phyloP scores from a whole-genome alignment of 129 eudicot genomes.

The Ambrosia artemisiifolia region DNA sequence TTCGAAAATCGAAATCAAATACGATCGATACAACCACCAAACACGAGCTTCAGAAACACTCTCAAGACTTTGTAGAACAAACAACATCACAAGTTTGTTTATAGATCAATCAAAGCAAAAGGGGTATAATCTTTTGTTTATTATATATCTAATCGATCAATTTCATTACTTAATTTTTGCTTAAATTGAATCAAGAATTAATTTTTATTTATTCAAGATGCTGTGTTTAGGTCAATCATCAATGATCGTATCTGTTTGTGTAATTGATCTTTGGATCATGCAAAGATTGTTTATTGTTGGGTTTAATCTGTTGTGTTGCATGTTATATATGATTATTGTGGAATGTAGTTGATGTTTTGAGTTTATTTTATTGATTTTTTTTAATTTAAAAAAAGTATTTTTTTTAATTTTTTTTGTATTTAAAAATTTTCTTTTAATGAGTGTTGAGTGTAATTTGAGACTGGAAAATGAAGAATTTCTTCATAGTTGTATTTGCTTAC shows the following conservation, averaged over 20 bases:
- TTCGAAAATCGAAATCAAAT: slow-evolving; percentile 2
- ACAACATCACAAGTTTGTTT: slow-evolving; percentile 4
- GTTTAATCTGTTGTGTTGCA: slow-evolving; percentile 16
- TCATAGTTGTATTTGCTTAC: neutral
- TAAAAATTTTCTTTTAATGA: neutral
- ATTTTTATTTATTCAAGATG: neutral
- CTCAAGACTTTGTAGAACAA: neutral
- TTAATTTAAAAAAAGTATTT: too few species aligned
- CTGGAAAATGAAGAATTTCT: neutral
- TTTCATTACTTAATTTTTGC: slow-evolving; percentile 7
- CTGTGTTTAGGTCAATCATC: slow-evolving; percentile 3
- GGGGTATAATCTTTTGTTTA: slow-evolving; percentile 22
- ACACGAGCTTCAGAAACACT: slow-evolving; percentile 10
- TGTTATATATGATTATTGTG: slow-evolving; percentile 7
- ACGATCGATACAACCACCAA: neutral
- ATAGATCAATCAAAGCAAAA: slow-evolving; percentile 19
- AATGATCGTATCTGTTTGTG: slow-evolving; percentile 7
- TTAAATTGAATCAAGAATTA: slow-evolving; percentile 6
- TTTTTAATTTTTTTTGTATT: neutral
- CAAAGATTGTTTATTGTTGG: slow-evolving; percentile 9
- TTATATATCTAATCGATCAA: slow-evolving; percentile 4
- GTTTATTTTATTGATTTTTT: neutral
- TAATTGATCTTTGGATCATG: slow-evolving; percentile 13
- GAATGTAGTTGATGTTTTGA: slow-evolving; percentile 22
- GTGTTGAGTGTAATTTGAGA: neutral